A percentile compares a stretch with the other conserved stretches of the same genome.
Conservation (phyloP, 768 basidiomycete genomes). For the Grammothele lineata region DNA sequence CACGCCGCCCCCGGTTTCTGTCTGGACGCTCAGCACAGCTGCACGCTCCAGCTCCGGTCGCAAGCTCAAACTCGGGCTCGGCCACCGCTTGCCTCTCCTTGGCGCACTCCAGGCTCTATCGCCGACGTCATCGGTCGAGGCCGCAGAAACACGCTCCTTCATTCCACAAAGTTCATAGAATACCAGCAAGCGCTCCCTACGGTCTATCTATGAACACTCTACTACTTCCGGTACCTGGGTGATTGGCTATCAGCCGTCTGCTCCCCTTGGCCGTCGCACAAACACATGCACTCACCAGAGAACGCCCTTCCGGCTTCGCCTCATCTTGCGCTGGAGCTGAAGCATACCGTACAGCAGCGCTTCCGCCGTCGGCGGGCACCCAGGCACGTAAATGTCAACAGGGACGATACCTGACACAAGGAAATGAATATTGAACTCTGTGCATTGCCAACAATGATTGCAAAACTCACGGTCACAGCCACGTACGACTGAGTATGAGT, state of each 20-base stretch:
- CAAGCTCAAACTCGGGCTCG: no score
- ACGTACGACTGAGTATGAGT: constrained; percentile 97
- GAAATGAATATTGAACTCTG: constrained; percentile 3
- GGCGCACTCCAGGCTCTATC: no score
- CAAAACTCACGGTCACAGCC: constrained; percentile 85
- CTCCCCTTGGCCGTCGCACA: not conserved
- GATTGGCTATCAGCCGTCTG: not conserved
- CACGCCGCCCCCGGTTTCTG: no score
- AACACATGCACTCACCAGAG: constrained; percentile 56
- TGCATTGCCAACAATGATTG: not conserved
- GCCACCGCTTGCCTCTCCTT: no score
- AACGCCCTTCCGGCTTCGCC: constrained; percentile 79
- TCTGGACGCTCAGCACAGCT: no score
- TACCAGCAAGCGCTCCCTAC: not conserved
- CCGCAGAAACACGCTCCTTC: not conserved
- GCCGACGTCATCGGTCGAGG: no score
- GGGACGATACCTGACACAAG: constrained; percentile 80
- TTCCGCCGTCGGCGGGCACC: constrained; percentile 94
- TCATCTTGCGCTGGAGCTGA: constrained; percentile 95
- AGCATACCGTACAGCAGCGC: constrained; percentile 96
- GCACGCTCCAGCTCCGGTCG: no score
- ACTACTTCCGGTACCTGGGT: constrained; percentile 22
- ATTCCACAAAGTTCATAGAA: not conserved
- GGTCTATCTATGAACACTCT: constrained; percentile 10
- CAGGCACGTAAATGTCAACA: constrained; percentile 97